A percentile compares a stretch with the other conserved stretches of the same genome.
These are phyloP conservation scores for Rubroboletus pulcherrimus DNA, from an alignment of 768 basidiomycete species.

Conservation along the genomic window DNA sequence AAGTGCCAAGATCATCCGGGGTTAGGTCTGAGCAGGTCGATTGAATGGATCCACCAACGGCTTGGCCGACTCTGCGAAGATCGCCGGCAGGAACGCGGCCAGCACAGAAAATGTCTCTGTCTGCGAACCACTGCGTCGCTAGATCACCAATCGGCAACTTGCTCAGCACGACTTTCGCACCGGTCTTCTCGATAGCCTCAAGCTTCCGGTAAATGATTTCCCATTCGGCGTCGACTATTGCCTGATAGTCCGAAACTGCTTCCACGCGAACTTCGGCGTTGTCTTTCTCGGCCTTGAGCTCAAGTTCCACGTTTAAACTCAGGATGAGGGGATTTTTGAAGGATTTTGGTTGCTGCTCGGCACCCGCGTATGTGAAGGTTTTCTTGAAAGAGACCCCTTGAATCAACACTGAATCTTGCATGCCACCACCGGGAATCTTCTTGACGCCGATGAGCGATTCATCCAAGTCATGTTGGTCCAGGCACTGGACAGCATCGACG, in stretches of 20 bases:
- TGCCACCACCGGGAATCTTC: slow-evolving; percentile 95
- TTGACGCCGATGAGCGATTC: slow-evolving; percentile 96
- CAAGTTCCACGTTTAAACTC: slow-evolving; percentile 95
- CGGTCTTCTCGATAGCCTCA: slow-evolving; percentile 92
- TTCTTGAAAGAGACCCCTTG: slow-evolving; percentile 97
- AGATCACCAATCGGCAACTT: slow-evolving; percentile 98
- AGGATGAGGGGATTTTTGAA: slow-evolving; percentile 88
- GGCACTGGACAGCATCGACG: slow-evolving; percentile 89
- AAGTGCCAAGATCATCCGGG: slow-evolving; percentile 89
- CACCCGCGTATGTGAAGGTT: slow-evolving; percentile 98
- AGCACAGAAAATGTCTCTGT: slow-evolving; percentile 98
- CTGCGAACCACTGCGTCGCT: slow-evolving; percentile 99
- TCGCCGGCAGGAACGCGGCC: slow-evolving; percentile 91
- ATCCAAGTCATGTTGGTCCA: slow-evolving; percentile 92
- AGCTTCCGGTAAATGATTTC: slow-evolving; percentile 98
- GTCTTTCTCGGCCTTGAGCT: slow-evolving; percentile 98
- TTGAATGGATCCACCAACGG: slow-evolving; percentile 92
- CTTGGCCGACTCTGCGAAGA: slow-evolving; percentile 90
- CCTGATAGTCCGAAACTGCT: slow-evolving; percentile 96
- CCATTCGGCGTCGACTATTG: slow-evolving; percentile 99
- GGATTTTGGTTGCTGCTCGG: slow-evolving; percentile 96
- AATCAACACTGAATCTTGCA: slow-evolving; percentile 92
- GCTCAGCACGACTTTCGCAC: slow-evolving; percentile 95
- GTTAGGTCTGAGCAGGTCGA: slow-evolving; percentile 93
- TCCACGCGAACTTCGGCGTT: slow-evolving; percentile 98